Base-by-base conservation (phyloP, 139 green algal species). In the Gonium pectorale region DNA sequence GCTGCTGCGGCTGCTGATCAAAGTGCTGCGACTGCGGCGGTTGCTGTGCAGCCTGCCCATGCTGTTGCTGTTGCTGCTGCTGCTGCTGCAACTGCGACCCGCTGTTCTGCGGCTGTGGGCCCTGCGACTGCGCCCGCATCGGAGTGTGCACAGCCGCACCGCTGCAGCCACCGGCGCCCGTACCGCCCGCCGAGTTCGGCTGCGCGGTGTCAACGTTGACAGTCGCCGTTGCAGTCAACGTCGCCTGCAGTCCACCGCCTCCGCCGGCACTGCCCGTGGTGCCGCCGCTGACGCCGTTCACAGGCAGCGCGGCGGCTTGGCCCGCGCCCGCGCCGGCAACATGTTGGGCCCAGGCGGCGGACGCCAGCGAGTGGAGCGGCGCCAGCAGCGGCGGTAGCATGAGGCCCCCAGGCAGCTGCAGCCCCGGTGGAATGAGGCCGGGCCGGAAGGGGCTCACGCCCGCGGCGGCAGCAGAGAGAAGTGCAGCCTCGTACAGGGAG, bases 291-390 rank as follows among this genome's bases (percentile, higher is more conserved):
- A n/a, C n/a, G n/a, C n/a, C n/a, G n/a, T n/a, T n/a, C n/a, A n/a
- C n/a, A n/a, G n/a, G n/a, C n/a, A n/a, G n/a, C n/a, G n/a, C n/a
- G n/a, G n/a, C n/a, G n/a, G n/a, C n/a, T n/a, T n/a, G n/a, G n/a
- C n/a, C n/a, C n/a, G n/a, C n/a, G n/a, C n/a, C n/a, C n/a, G n/a
- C n/a, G n/a, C n/a, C n/a, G n/a, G n/a, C n/a, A n/a, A n/a, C n/a
- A n/a, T n/a, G n/a, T n/a, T 81, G 73, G 6, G 73, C 73, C 73
- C 73, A 81, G 5, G 73, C 73, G 6, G 73, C 73, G 37, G 15
- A 56, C 38, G 74, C 74, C 41, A 82, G 60, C 19, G 74, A 35
- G 29, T 70, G 56, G 27, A 82, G 60, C 4, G 56, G 74, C 3
- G 15, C 41, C 17, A 82, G 74, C 59, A 71, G 41, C 13, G 74